Conservation (phyloP, 306 rosid species). For the Amphicarpaea edgeworthii region DNA sequence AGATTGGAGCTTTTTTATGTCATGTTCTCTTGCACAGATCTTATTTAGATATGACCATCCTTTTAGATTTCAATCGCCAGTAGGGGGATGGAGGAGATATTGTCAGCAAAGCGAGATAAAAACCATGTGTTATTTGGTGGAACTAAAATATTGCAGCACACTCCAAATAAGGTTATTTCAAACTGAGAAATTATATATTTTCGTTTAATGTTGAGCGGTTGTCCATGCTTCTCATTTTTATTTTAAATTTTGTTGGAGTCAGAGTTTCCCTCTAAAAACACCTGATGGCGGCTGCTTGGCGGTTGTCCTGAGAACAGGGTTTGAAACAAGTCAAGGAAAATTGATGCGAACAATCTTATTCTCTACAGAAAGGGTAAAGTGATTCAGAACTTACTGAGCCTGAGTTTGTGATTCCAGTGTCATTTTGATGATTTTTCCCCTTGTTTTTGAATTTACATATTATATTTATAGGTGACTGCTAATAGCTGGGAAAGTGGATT, state of each 20-base stretch:
- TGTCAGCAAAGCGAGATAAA: slow-evolving; percentile 88
- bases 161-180: slow-evolving; percentile 84
- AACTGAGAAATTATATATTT: slow-evolving; percentile 9
- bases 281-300: slow-evolving; percentile 99
- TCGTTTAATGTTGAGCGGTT: slow-evolving; percentile 24
- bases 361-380: slow-evolving; percentile 95
- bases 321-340: slow-evolving; percentile 99
- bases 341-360: slow-evolving; percentile 98
- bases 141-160: slow-evolving; percentile 97
- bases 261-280: slow-evolving; percentile 86
- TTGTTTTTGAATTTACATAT: slow-evolving; percentile 32
- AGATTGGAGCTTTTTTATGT: slow-evolving; percentile 19
- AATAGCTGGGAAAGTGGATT: slow-evolving; percentile 99
- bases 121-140: slow-evolving; percentile 94
- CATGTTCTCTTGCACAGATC: slow-evolving; percentile 21
- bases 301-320: slow-evolving; percentile 95
- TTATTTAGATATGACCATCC: slow-evolving; percentile 43
- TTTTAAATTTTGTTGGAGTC: slow-evolving; percentile 52
- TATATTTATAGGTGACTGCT: slow-evolving; percentile 85
- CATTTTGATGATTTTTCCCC: slow-evolving; percentile 16
- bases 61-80: slow-evolving; percentile 80
- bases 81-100: slow-evolving; percentile 76
- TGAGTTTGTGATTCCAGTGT: background rate
- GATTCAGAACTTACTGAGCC: slow-evolving; percentile 38
- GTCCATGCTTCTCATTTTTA: slow-evolving; percentile 38